Evolutionary conservation across 306 rosid species (phyloP).

Genomic region (Sphenostylis stenocarpa): DNA sequence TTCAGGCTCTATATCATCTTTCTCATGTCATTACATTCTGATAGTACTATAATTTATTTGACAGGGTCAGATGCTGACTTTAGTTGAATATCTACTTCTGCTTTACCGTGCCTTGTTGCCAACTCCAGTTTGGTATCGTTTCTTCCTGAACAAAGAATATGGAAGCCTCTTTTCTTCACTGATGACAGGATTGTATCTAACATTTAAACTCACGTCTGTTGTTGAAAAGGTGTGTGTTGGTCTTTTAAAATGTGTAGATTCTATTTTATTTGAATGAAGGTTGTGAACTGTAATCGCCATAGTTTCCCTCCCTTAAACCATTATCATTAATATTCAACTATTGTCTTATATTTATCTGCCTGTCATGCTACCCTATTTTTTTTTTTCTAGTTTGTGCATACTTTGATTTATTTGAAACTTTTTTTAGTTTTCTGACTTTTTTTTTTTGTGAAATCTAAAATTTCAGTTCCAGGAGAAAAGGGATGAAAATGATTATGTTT

Average conservation of each 20-base stretch:
- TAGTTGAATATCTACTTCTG: constrained; percentile 81
- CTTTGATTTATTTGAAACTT: neutral
- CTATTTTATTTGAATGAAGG: constrained; percentile 11
- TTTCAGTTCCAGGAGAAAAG: neutral
- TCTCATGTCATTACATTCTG: constrained; percentile 23
- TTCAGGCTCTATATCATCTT: constrained; percentile 1
- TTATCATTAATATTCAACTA: neutral
- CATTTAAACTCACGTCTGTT: constrained; percentile 94
- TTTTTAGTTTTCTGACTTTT: neutral
- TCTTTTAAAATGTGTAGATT: constrained; percentile 10
- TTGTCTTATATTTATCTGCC: neutral
- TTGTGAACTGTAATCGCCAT: neutral
- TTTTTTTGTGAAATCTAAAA: neutral
- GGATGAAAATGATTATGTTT: neutral
- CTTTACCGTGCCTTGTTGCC: constrained; percentile 96
- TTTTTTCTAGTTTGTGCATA: neutral
- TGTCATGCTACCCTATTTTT: neutral
- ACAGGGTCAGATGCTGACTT: constrained; percentile 96
- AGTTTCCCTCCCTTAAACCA: neutral
- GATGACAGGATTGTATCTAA: constrained; percentile 92
- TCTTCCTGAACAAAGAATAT: constrained; percentile 96
- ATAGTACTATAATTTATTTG: constrained; percentile 31
- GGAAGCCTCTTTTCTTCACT: constrained; percentile 95
- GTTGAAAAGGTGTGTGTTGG: constrained; percentile 82
- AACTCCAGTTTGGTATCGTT: constrained; percentile 98